These are phyloP conservation scores for Neonectria punicea DNA, from an alignment of 2,329 filamentous ascomycete genomes.

Conservation along the genomic window DNA sequence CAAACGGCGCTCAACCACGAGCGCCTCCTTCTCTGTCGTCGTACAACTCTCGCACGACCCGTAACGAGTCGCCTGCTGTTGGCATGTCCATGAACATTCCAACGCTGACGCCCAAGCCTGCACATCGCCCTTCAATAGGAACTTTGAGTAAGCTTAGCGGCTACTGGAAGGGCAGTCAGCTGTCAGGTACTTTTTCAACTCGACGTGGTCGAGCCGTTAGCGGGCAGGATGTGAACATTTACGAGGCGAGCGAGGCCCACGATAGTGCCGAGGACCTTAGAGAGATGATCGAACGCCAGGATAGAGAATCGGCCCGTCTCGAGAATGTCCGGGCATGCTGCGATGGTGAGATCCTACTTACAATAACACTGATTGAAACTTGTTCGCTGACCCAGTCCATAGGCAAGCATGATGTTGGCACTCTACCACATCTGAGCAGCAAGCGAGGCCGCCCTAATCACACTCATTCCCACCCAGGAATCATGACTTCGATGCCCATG, in stretches of 20 bases:
- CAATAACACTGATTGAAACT: neutral
- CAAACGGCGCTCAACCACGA: constrained; percentile 58
- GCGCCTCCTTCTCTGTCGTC: constrained; percentile 78
- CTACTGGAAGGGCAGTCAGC: constrained; percentile 64
- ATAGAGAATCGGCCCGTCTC: constrained; percentile 79
- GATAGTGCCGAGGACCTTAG: constrained; percentile 87
- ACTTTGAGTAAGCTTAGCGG: constrained; percentile 69
- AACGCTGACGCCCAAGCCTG: constrained; percentile 64
- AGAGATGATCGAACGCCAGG: constrained; percentile 80
- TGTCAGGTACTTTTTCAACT: constrained; percentile 63
- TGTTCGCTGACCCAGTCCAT: constrained; percentile 37
- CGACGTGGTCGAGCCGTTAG: constrained; percentile 63
- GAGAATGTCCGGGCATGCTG: constrained; percentile 98
- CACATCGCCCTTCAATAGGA: constrained; percentile 51
- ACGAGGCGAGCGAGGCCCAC: constrained; percentile 71
- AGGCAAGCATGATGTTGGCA: constrained; percentile 81
- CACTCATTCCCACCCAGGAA: constrained; percentile 50
- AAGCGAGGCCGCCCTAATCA: constrained; percentile 57
- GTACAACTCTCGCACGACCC: constrained; percentile 78
- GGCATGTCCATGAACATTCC: constrained; percentile 63
- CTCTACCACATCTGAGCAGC: constrained; percentile 57
- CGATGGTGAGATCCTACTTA: constrained; percentile 75
- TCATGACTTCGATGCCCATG: constrained; percentile 50
- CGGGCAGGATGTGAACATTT: constrained; percentile 60
- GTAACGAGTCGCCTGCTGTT: constrained; percentile 70